phyloP scores from a whole-genome alignment of 176 grass and related monocot species.

The Triticum aestivum region IWGSC_CS_RefSeq_v2.1 NC_057813.1:137970761-137971260 shows the following conservation, averaged over 20 bases:
- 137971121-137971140: no score
- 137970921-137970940: neutral
- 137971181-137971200: no score
- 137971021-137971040: slow-evolving; percentile 1
- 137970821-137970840: neutral
- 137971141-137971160: no score
- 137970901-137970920: neutral
- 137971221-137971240: no score
- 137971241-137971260: neutral
- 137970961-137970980: slow-evolving; percentile 4
- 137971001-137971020: slow-evolving; percentile 7
- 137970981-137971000: slow-evolving; percentile 1
- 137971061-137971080: no score
- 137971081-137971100: no score
- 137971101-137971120: no score
- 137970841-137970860: neutral
- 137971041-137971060: no score
- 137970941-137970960: slow-evolving; percentile 4
- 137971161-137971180: no score
- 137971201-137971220: no score
- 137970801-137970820: neutral
- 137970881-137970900: neutral
- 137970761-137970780: neutral
- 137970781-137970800: neutral
- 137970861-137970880: neutral